Base-by-base conservation (phyloP, 306 rosid genomes). In the Argentina anserina region DNA sequence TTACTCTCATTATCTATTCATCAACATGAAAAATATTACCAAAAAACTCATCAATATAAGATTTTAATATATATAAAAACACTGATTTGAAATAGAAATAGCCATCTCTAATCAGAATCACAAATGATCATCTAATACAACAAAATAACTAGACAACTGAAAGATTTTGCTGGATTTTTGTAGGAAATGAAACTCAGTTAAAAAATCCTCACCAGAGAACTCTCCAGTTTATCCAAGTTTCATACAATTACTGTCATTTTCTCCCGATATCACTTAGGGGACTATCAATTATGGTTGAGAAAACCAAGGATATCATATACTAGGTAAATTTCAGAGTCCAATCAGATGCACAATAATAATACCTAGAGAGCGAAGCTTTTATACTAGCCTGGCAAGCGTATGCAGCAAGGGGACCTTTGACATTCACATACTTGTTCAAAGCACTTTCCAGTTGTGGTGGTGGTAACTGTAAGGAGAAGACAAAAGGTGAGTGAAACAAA, bases 371-470 rank as follows among this genome's bases (percentile, higher is more conserved):
- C 60, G 97, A 83, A 75, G 92, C 83, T 82, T 79, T 90, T 75
- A 90, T 77, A 80, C 85, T 76, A 41, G 92, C 87, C 78, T 92
- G 99, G 80, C 75, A 82, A 74, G 96, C 99, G 80, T 84, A 90
- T 67, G 96, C 80, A 77, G 93, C 87, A 78, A 88, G 96, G 39
- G 97, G 82, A 69, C 79, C 86, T 86, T 85, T 84, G 81, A 91
- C 93, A 75, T 76, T 92, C 4, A 79, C 80, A 47, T 95, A 89
- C 82, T 80, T 95, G 88, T 88, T 92, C 75, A 92, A 79, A 72
- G 99, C 91, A 46, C 84, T 87, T 81, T 95, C 97, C 50, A 92
- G 93, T 80, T 90, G 99, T 60, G 84, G 88, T 69, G 96, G 83
- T 9, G 99, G 97, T 78, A 92, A 85, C 99, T 95, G 86, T 83